Conservation (phyloP, 192 early-diverging fungal species). For the Phlyctochytrium planicorne region DNA sequence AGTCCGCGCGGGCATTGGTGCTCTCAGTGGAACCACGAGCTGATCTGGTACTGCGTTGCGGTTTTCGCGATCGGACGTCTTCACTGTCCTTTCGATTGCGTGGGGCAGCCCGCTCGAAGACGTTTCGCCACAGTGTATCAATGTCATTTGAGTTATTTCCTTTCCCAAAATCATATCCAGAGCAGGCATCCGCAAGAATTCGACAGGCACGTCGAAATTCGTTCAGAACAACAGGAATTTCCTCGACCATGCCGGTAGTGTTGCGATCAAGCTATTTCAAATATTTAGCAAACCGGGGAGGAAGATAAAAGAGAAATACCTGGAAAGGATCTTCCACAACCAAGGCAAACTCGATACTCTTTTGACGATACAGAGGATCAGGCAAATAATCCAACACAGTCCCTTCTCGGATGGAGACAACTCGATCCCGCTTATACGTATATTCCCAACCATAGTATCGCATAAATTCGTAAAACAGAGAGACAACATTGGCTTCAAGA, state of each 20-base stretch:
- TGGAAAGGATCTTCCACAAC: slow-evolving; percentile 50
- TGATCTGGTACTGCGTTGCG: too few species aligned
- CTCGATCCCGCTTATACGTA: slow-evolving; percentile 13
- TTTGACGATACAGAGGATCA: slow-evolving; percentile 4
- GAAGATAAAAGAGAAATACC: slow-evolving; percentile 4
- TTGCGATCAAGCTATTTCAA: slow-evolving; percentile 29
- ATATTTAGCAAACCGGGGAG: neutral
- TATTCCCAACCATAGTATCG: slow-evolving; percentile 39
- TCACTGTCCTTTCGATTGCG: too few species aligned
- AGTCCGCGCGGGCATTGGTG: too few species aligned
- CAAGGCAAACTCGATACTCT: slow-evolving; percentile 16
- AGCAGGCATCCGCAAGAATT: neutral
- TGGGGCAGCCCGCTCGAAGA: too few species aligned
- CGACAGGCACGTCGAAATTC: slow-evolving; percentile 36
- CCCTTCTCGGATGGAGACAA: slow-evolving; percentile 36
- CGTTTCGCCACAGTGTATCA: too few species aligned
- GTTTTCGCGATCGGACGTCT: too few species aligned
- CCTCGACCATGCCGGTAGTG: slow-evolving; percentile 32
- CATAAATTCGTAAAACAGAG: slow-evolving; percentile 38
- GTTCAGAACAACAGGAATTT: slow-evolving; percentile 18
- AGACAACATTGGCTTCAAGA: slow-evolving; percentile 17
- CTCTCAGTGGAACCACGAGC: too few species aligned
- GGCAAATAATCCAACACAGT: slow-evolving; percentile 13
- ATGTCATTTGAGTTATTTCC: too few species aligned
- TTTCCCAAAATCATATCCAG: neutral